Evolutionary conservation across 331 rosid species (phyloP).

Genomic region (Quercus phellos): DNA sequence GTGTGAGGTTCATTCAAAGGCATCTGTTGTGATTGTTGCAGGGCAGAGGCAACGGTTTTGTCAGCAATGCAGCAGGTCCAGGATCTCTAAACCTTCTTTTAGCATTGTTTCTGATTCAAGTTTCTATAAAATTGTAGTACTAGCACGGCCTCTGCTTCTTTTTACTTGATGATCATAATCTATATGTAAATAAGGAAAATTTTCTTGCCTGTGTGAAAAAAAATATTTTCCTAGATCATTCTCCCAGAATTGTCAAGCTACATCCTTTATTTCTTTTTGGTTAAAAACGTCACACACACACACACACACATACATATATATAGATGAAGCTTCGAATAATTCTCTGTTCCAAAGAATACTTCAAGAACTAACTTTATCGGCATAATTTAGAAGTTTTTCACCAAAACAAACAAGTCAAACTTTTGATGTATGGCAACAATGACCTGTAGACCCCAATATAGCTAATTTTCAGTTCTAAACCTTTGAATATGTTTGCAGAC

Average conservation of each 20-base stretch:
- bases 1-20: conserved; percentile 87
- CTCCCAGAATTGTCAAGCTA: too few species aligned
- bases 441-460: background rate
- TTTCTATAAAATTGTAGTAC: background rate
- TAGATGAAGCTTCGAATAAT: too few species aligned
- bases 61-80: conserved; percentile 98
- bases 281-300: too few species aligned
- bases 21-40: conserved; percentile 51
- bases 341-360: too few species aligned
- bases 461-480: background rate
- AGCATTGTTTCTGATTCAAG: conserved; percentile 7
- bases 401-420: too few species aligned
- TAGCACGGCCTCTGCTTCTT: background rate
- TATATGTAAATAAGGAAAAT: too few species aligned
- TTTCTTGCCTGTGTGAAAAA: background rate
- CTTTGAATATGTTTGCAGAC: background rate
- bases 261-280: too few species aligned
- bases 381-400: too few species aligned
- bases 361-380: too few species aligned
- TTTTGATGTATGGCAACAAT: too few species aligned
- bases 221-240: background rate
- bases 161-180: too few species aligned
- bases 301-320: too few species aligned
- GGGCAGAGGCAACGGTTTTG: conserved; percentile 81
- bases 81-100: conserved; percentile 13